Conservation (phyloP, 2,329 filamentous ascomycete species). For the Escovopsis sp. region DNA sequence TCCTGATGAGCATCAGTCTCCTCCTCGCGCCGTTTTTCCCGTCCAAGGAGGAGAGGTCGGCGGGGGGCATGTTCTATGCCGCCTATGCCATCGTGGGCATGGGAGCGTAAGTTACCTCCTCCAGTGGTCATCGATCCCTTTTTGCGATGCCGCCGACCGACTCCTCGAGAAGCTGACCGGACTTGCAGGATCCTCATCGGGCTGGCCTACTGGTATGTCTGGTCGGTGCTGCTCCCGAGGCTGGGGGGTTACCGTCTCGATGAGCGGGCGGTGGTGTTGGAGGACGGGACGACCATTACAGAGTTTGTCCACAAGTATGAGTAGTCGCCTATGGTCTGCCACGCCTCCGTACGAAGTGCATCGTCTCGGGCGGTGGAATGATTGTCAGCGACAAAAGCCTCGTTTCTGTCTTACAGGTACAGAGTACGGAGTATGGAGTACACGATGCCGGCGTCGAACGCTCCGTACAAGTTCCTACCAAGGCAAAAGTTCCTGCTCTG, state of each 20-base stretch:
- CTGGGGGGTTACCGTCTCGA: slow-evolving; percentile 46
- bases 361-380: too few relatives aligned
- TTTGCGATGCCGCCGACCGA: too few relatives aligned
- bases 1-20: slow-evolving; percentile 37
- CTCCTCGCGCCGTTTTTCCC: slow-evolving; percentile 49
- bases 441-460: too few relatives aligned
- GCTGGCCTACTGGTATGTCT: slow-evolving; percentile 53
- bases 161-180: background rate
- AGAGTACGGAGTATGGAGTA: too few relatives aligned
- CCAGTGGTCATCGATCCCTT: background rate
- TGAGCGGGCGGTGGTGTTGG: slow-evolving; percentile 42
- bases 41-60: slow-evolving; percentile 32
- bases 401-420: too few relatives aligned
- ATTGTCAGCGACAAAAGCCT: too few relatives aligned
- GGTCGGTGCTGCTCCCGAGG: slow-evolving; percentile 45
- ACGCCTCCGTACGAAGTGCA: too few relatives aligned
- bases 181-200: slow-evolving; percentile 38
- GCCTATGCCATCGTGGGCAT: slow-evolving; percentile 39
- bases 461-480: too few relatives aligned
- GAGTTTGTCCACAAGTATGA: slow-evolving; percentile 28
- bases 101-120: slow-evolving; percentile 30
- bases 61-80: slow-evolving; percentile 35
- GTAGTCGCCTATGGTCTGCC: background rate
- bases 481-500: too few relatives aligned
- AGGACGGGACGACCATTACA: slow-evolving; percentile 54